Evolutionary conservation across 495 filamentous ascomycete species (phyloP).

Genomic region (Lineolata rhizophorae): DNA sequence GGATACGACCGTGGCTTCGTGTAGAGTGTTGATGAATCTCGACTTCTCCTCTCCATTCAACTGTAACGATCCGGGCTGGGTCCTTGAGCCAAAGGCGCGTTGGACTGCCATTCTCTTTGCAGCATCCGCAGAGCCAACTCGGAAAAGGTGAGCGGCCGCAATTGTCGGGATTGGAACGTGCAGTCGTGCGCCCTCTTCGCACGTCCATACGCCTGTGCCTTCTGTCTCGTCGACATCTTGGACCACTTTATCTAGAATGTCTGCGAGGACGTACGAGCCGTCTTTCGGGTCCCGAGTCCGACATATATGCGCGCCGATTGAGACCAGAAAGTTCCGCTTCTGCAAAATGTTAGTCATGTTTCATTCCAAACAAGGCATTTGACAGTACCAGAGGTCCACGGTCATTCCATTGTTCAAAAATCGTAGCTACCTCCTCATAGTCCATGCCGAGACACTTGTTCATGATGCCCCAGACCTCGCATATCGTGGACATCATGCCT

Average conservation of each 20-base stretch:
- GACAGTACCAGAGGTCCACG: conserved; percentile 28
- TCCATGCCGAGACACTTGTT: conserved; percentile 32
- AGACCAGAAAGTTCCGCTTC: conserved; percentile 32
- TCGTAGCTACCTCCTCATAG: conserved; percentile 38
- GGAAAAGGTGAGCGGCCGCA: conserved; percentile 38
- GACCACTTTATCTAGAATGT: conserved; percentile 54
- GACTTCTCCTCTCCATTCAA: conserved; percentile 21
- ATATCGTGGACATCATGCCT: conserved; percentile 38
- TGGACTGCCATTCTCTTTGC: conserved; percentile 24
- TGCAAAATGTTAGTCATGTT: conserved; percentile 1
- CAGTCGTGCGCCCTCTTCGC: conserved; percentile 34
- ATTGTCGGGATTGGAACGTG: conserved; percentile 48
- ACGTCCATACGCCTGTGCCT: conserved; percentile 45
- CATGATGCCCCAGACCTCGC: conserved; percentile 47
- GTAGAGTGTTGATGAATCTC: conserved; percentile 34
- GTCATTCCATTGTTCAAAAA: conserved; percentile 38
- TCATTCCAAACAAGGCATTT: neutral
- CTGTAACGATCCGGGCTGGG: conserved; percentile 18
- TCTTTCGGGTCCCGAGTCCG: conserved; percentile 19
- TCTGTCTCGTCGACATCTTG: conserved; percentile 47
- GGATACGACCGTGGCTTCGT: conserved; percentile 35
- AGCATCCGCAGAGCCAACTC: conserved; percentile 41
- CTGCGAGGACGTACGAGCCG: conserved; percentile 33
- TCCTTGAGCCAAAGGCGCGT: conserved; percentile 6
- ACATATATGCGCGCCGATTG: conserved; percentile 43